Conservation (phyloP, 2,329 filamentous ascomycete species). For the Aspergillus bombycis region DNA sequence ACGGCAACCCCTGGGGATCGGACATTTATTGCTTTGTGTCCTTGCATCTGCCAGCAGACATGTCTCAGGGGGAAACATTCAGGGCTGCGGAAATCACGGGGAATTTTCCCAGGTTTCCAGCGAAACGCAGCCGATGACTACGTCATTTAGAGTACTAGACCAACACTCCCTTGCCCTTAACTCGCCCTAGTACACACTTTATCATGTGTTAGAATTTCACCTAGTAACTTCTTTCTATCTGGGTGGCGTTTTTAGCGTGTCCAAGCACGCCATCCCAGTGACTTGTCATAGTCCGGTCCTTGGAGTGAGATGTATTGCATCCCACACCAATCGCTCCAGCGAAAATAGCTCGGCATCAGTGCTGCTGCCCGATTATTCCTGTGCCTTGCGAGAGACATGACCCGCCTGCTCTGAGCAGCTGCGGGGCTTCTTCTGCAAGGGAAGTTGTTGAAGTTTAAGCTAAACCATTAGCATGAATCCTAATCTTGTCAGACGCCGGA, state of each 20-base stretch:
- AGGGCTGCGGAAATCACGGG: not conserved
- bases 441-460: not conserved
- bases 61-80: not conserved
- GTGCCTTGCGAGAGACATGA: not conserved
- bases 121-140: not conserved
- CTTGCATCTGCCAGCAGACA: not conserved
- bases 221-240: not conserved
- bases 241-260: slow-evolving; percentile 1
- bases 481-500: not conserved
- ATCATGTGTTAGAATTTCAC: not conserved
- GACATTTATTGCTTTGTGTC: not conserved
- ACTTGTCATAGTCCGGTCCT: not conserved
- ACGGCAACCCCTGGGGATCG: not conserved
- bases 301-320: not conserved
- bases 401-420: not conserved
- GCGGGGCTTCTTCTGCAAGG: slow-evolving; percentile 1
- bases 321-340: not conserved
- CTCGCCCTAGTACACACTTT: not conserved
- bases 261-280: not conserved
- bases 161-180: not conserved
- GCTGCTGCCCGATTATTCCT: slow-evolving; percentile 2
- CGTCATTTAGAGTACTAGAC: not conserved
- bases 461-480: slow-evolving; percentile 1
- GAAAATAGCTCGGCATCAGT: not conserved
- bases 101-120: not conserved